Conservation (phyloP, 345 rosid genomes). For the Microcos paniculata region DNA sequence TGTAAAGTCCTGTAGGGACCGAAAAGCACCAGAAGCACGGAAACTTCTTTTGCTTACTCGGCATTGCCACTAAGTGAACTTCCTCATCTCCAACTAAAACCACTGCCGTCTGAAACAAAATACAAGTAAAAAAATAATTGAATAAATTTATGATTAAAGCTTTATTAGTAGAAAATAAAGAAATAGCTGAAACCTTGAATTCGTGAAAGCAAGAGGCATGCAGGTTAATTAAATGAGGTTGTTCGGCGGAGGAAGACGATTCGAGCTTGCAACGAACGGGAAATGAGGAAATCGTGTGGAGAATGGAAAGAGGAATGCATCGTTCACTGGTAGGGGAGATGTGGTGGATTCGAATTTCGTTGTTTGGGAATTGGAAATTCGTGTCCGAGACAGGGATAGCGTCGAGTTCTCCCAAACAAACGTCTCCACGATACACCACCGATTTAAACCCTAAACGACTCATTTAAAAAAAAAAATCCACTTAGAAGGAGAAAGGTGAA, state of each 20-base stretch:
- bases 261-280: conserved; percentile 93
- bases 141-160: background rate
- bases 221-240: conserved; percentile 66
- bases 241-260: conserved; percentile 58
- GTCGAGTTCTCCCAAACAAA: conserved; percentile 80
- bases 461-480: conserved; percentile 35
- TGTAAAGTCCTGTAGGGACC: conserved; percentile 63
- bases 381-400: conserved; percentile 46
- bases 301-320: conserved; percentile 90
- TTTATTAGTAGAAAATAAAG: background rate
- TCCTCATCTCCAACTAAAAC: conserved; percentile 81
- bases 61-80: conserved; percentile 98
- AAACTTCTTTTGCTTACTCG: conserved; percentile 94
- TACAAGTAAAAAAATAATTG: conserved; percentile 5
- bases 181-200: conserved; percentile 49
- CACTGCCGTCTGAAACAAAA: conserved; percentile 74
- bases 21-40: conserved; percentile 98
- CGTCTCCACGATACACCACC: conserved; percentile 76
- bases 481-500: background rate
- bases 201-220: conserved; percentile 92
- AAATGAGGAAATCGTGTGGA: conserved; percentile 77
- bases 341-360: conserved; percentile 88
- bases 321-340: conserved; percentile 72
- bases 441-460: conserved; percentile 81
- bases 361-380: conserved; percentile 77